Evolutionary conservation across 768 basidiomycete species (phyloP).

Genomic region (Gloeophyllum trabeum): DNA sequence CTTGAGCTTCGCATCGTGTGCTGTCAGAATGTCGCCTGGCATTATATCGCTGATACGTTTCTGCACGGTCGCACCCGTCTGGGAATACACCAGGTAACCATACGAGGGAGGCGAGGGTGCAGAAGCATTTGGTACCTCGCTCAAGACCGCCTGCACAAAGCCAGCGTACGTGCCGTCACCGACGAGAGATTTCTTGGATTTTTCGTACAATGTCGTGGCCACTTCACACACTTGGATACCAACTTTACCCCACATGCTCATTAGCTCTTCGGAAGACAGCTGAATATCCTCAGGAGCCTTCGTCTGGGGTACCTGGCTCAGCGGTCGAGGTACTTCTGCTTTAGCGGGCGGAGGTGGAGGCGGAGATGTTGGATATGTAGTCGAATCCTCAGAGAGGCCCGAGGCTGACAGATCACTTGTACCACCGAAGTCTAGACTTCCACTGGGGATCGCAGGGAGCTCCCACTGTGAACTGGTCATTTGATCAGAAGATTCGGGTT

Average conservation of each 20-base stretch:
- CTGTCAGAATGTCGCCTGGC: slow-evolving; percentile 75
- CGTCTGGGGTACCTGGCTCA: background rate
- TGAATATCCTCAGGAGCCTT: slow-evolving; percentile 19
- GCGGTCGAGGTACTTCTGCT: slow-evolving; percentile 11
- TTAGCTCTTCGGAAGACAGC: slow-evolving; percentile 53
- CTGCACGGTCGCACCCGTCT: slow-evolving; percentile 55
- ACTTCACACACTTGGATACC: slow-evolving; percentile 67
- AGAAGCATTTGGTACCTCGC: slow-evolving; percentile 53
- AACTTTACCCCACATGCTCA: slow-evolving; percentile 57
- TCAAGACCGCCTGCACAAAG: slow-evolving; percentile 59
- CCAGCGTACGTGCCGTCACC: slow-evolving; percentile 82
- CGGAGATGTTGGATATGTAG: slow-evolving; percentile 18
- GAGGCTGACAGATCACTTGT: slow-evolving; percentile 43
- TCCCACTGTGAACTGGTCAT: slow-evolving; percentile 49
- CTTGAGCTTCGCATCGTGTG: slow-evolving; percentile 72
- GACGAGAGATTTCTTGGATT: slow-evolving; percentile 66
- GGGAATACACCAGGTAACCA: slow-evolving; percentile 70
- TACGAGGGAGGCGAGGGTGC: slow-evolving; percentile 30
- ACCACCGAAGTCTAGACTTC: slow-evolving; percentile 40
- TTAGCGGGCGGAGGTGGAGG: slow-evolving; percentile 14
- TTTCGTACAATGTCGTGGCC: slow-evolving; percentile 56
- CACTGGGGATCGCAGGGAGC: slow-evolving; percentile 45
- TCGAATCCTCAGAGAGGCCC: slow-evolving; percentile 49
- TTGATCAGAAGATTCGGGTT: slow-evolving; percentile 20
- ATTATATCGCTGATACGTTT: slow-evolving; percentile 69